phyloP scores from a whole-genome alignment of 202 grass and related monocot genomes.

The Schoenoplectus triqueter region DNA sequence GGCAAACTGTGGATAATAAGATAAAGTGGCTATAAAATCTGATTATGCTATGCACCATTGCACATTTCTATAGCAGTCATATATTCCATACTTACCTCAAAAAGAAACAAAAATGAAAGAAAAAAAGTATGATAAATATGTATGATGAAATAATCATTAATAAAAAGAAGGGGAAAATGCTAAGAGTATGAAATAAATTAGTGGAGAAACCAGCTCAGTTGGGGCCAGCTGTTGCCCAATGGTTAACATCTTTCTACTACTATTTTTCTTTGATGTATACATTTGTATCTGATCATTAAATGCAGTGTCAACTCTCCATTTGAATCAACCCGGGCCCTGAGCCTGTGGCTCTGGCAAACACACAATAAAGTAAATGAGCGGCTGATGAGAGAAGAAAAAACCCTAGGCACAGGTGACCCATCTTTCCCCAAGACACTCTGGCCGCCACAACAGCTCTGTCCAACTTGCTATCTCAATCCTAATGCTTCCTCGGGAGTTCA shows the following conservation, averaged over 20 bases:
- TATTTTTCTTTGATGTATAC: slow-evolving; percentile 29
- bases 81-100: not conserved
- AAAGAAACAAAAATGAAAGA: not conserved
- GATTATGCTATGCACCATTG: not conserved
- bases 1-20: not conserved
- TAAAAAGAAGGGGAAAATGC: not conserved
- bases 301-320: slow-evolving; percentile 78
- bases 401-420: slow-evolving; percentile 67
- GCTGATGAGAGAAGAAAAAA: slow-evolving; percentile 87
- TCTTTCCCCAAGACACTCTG: slow-evolving; percentile 82
- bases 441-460: slow-evolving; percentile 78
- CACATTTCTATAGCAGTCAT: not conserved
- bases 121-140: not conserved
- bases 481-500: slow-evolving; percentile 49
- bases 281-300: slow-evolving; percentile 36
- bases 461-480: slow-evolving; percentile 68
- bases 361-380: slow-evolving; percentile 98
- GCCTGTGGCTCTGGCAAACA: slow-evolving; percentile 83
- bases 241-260: not conserved
- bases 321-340: slow-evolving; percentile 71
- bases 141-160: not conserved
- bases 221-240: not conserved
- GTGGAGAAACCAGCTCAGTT: not conserved
- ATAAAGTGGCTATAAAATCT: not conserved
- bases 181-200: not conserved